Percentiles rank a stretch among this genome's conserved stretches.
Conservation (phyloP, 2,329 filamentous ascomycete genomes). For the Penicillium sp. region DNA sequence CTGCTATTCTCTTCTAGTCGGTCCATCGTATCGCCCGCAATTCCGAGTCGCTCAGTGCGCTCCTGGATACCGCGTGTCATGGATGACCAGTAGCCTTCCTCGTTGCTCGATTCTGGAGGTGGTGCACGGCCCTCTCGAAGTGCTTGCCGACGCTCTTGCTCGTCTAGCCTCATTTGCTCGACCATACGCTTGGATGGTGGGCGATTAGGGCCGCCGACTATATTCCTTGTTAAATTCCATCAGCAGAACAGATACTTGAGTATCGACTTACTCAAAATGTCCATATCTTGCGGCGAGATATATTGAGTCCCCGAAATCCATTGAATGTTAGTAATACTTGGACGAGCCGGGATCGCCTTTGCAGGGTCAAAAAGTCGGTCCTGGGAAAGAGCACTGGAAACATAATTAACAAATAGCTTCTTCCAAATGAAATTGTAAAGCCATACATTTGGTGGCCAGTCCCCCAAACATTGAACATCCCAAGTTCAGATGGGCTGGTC, state of each 20-base stretch:
- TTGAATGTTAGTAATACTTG: conserved; percentile 92
- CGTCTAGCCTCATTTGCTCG: conserved; percentile 75
- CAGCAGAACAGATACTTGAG: background rate
- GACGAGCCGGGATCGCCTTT: conserved; percentile 73
- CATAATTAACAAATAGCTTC: conserved; percentile 19
- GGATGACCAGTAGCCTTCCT: conserved; percentile 75
- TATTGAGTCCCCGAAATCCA: conserved; percentile 97
- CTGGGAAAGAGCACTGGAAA: conserved; percentile 51
- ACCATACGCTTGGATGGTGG: conserved; percentile 89
- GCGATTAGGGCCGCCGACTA: conserved; percentile 80
- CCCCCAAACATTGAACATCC: conserved; percentile 83
- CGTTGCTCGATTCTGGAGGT: conserved; percentile 46
- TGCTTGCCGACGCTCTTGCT: conserved; percentile 57
- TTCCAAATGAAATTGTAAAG: conserved; percentile 19
- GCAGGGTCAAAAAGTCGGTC: conserved; percentile 81
- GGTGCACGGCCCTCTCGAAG: conserved; percentile 42
- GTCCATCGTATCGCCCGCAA: conserved; percentile 85
- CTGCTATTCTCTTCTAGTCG: conserved; percentile 77
- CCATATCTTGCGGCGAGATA: conserved; percentile 83
- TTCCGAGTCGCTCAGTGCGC: conserved; percentile 81
- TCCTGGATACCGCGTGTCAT: conserved; percentile 87
- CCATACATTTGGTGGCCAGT: conserved; percentile 67
- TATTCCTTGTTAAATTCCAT: conserved; percentile 8
- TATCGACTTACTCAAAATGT: conserved; percentile 67
- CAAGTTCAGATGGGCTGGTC: conserved; percentile 85